Evolutionary conservation across 2,329 filamentous ascomycete genomes (phyloP).

Genomic region (Cryphonectria japonica): DNA sequence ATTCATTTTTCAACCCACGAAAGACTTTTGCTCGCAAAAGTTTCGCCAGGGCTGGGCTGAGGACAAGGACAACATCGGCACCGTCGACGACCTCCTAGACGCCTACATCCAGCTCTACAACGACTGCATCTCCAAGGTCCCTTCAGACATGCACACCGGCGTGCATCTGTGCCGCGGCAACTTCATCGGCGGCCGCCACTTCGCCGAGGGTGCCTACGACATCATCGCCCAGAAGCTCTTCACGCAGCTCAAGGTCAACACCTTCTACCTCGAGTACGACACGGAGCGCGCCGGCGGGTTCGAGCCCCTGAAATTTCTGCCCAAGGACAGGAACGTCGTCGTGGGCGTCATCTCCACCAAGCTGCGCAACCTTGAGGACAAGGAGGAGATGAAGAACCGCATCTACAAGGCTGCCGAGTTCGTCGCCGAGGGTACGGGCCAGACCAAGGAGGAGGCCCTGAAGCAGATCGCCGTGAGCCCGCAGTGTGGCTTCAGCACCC

Average conservation of each 20-base stretch:
- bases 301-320: conserved; percentile 64
- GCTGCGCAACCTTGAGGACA: conserved; percentile 63
- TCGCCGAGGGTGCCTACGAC: conserved; percentile 69
- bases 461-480: conserved; percentile 70
- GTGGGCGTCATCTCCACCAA: conserved; percentile 68
- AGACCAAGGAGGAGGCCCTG: conserved; percentile 68
- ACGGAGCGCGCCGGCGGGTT: conserved; percentile 67
- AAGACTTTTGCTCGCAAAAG: conserved; percentile 74
- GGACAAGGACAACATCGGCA: conserved; percentile 69
- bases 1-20: not conserved
- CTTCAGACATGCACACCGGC: conserved; percentile 73
- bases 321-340: conserved; percentile 65
- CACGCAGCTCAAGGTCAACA: conserved; percentile 64
- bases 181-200: conserved; percentile 68
- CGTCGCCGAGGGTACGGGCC: conserved; percentile 68
- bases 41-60: conserved; percentile 72
- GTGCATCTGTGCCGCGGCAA: conserved; percentile 76
- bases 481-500: conserved; percentile 75
- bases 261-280: conserved; percentile 73
- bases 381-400: conserved; percentile 64
- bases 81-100: conserved; percentile 72
- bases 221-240: conserved; percentile 70
- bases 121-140: conserved; percentile 65
- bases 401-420: conserved; percentile 66
- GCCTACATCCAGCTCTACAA: conserved; percentile 80